Conservation (phyloP, 331 rosid genomes). For the Rhamnella rubrinervis region DNA sequence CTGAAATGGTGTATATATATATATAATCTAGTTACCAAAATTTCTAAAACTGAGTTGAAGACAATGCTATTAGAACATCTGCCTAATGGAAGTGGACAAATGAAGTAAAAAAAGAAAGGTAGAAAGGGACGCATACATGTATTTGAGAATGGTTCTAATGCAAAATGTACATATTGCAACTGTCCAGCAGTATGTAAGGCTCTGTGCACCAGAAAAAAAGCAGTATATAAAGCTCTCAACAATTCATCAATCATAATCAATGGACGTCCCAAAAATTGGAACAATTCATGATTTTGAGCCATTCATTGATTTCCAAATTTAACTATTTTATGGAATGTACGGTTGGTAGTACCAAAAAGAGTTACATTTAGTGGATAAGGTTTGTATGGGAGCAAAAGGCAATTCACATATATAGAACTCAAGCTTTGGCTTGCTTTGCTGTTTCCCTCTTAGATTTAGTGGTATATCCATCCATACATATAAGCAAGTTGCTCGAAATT, state of each 20-base stretch:
- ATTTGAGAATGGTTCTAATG: background rate
- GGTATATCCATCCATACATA: constrained; percentile 3
- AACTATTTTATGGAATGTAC: background rate
- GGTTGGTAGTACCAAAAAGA: constrained; percentile 8
- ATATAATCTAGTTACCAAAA: background rate
- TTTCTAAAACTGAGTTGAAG: background rate
- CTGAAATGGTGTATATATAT: background rate
- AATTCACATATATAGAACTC: background rate
- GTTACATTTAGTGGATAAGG: constrained; percentile 23
- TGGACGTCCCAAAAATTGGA: background rate
- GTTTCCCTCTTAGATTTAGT: constrained; percentile 26
- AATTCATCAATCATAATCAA: constrained; percentile 20
- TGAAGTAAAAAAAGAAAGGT: background rate
- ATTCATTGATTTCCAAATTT: constrained; percentile 17
- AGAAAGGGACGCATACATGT: no score
- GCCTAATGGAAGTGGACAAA: constrained; percentile 5
- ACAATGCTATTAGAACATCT: background rate
- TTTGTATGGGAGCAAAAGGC: constrained; percentile 5
- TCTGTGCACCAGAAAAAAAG: background rate
- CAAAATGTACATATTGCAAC: constrained; percentile 6
- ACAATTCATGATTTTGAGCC: constrained; percentile 18
- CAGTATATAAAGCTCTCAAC: constrained; percentile 19
- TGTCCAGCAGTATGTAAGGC: constrained; percentile 22
- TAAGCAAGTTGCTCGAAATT: constrained; percentile 19
- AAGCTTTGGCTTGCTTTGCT: constrained; percentile 21